Evolutionary conservation across 2,329 filamentous ascomycete genomes (phyloP), one percentile per base, ranked within the genome.

Genomic region (Colletotrichum sp.): DNA sequence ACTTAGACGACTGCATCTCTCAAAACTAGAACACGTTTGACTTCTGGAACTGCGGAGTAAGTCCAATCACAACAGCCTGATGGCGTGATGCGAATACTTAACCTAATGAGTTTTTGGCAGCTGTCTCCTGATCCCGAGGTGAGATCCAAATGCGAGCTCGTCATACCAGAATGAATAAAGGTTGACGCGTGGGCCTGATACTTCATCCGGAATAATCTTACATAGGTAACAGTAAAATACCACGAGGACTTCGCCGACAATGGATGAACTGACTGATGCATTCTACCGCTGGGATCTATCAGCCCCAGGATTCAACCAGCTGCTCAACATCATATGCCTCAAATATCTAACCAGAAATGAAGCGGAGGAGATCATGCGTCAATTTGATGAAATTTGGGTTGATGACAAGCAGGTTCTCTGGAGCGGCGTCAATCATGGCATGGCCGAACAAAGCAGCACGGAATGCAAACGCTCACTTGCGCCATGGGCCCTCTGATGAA

Each of bases 401-500:
- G 6, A 24, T 18, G 14, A 58, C 14, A 56, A 56, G 30, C 64
- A 67, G 21, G 48, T 67, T 36, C n/a, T 67, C 3, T 67, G 64
- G 64, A 67, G 28, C 12, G 64, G 64, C 28, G 30, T 36, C 7
- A 4, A 5, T 1, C 30, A 58, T 12, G 30, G 7, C 48, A 7
- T 4, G 13, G 43, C 48, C 28, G 18, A 67, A n/a, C 64, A 26
- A 26, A 21, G 5, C 6, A 14, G 28, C 64, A 10, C 3, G 28
- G 14, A 0, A 67, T 56, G 64, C 64, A 67, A 36, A 67, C 64
- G 0, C 48, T 58, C n/a, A 67, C n/a, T 10, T n/a, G 16, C 9
- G 48, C 64, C 12, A 67, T 67, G 64, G 64, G 43, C 30, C 28
- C 28, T 13, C 14, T 67, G 21, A 58, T 58, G 64, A 26, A 67